Base-by-base conservation (phyloP, 345 rosid genomes). In the Moringa oleifera region DNA sequence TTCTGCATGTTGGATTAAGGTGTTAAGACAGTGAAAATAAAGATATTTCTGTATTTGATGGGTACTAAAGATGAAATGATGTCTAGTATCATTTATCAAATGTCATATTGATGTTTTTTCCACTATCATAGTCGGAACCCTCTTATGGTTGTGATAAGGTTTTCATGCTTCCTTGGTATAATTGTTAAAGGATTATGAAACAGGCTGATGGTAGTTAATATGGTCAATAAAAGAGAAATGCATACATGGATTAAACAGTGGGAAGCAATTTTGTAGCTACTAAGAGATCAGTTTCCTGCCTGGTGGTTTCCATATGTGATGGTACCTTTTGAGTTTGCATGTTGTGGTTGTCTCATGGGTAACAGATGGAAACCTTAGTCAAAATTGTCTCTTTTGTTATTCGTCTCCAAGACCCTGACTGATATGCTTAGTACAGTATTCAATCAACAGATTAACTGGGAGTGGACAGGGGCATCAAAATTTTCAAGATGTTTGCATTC, bases 21-120 rank as follows among this genome's bases (percentile, higher is more conserved):
- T n/a, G n/a, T n/a, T 28, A 41, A 1, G 47, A 41, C 47, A 7
- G 47, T 41, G 1, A 41, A 4, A 15, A 5, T 16, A 51, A 51
- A 51, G 24, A 9, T 50, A 20, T n/a, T 24, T 57, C 22, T 9
- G 0, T 28, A 53, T 33, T 52, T 18, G 19, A n/a, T 20, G 23
- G 54, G 22, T 20, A 41, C 33, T 33, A 20, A 67, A 59, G 28
- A 6, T 24, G 45, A 18, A 9, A 2, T 18, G 10, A 23, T 58
- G 58, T 53, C 28, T 8, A 23, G 45, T 23, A 53, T 21, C 22
- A 37, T 20, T 59, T 52, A 11, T 0, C 18, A 37, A 67, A 21
- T 41, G 33, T 59, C 25, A 37, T 36, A 52, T 51, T 60, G 15
- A 51, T 51, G 54, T 20, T 51, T 51, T 51, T 41, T 41, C 47